Base-by-base conservation (phyloP, 108 stramenopile species). In the Skeletonema potamos region DNA sequence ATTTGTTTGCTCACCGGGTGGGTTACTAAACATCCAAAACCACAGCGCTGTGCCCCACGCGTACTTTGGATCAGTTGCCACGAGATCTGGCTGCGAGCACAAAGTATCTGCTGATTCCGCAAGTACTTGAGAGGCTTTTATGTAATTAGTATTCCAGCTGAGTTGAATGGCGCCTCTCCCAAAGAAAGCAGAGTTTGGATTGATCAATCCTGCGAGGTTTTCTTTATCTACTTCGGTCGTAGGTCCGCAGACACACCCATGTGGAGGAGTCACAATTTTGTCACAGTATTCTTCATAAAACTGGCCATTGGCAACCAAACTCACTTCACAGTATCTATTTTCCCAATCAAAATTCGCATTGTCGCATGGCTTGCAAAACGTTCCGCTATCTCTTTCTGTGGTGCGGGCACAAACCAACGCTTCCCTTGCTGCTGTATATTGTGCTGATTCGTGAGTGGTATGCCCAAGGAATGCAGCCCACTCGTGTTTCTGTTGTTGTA, bases 401-500 rank as follows among this genome's bases (percentile, higher is more conserved):
- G 78, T 72, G 17, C 78, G 36, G 4, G 72, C 78, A 36, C 78
- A 79, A 8, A 59, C 51, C 20, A 79, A 9, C 1, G 65, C 66
- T 36, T 79, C 78, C 4, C 78, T 30, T 24, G 78, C 3, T 1
- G 78, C 71, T 24, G 78, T 79, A 37, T 68, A 79, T 60, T 79
- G 78, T 10, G 72, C 78, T 32, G 78, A 79, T 64, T 79, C 78
- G 24, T 79, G 78, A 8, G 78, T 79, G 2, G 78, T 79, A 27
- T 79, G 78, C 0, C 78, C 78, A 30, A 79, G 22, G 33, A 79
- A 79, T 26, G 78, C 78, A 26, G 78, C 78, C 78, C 71, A 79
- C 57, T 79, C 78, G 26, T 57, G 43, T 55, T 73, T 79, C 51
- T 73, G 78, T 11, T 68, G 54, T 15, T 68, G 61, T 6, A 64